Base-by-base conservation (phyloP, 257 asterid genomes). In the Anisodus tanguticus region DNA sequence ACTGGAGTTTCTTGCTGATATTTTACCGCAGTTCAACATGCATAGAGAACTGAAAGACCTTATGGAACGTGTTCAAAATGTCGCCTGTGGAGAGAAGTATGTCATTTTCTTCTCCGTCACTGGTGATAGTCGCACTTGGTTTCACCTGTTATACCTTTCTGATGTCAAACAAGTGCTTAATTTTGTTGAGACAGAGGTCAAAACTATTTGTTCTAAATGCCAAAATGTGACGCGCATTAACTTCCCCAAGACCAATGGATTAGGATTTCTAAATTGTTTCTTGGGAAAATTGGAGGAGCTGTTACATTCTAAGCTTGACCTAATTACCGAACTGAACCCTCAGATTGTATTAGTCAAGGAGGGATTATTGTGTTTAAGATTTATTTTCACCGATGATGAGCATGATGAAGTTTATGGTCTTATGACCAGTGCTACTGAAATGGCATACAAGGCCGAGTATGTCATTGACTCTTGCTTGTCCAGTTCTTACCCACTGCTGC, bases 381-480 rank as follows among this genome's bases (percentile, higher is more conserved):
- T 62, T 8, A 4, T 19, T 19, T 19, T 19, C 8, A 62, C 9
- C 37, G 19, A 62, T 19, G 68, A 4, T n/a, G 80, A 45, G 39
- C 39, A 45, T 19, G 58, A 72, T 19, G 54, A 59, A 59, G 64
- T 16, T 59, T 7, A 17, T 59, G 35, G 59, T 45, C 80, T 43
- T 45, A n/a, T 45, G 45, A 71, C 80, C 5, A 45, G 2, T 4
- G 17, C 12, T 45, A 45, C 39, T 19, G 39, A 3, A 3, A 71
- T 45, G 64, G 26, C 22, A 7, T 31, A 58, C 64, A 17, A 71
- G 55, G 79, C 79, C 4, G 58, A 71, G 79, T 71, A 71, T 71
- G 58, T 45, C 35, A 45, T 9, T 9, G 79, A 45, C 79, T 43
- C 39, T 6, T 71, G 58, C 37, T 71, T 71, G 57, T 5, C 58